These are phyloP conservation scores for Cytidiella melzeri DNA, from an alignment of 768 basidiomycete genomes.

Conservation along the genomic window DNA sequence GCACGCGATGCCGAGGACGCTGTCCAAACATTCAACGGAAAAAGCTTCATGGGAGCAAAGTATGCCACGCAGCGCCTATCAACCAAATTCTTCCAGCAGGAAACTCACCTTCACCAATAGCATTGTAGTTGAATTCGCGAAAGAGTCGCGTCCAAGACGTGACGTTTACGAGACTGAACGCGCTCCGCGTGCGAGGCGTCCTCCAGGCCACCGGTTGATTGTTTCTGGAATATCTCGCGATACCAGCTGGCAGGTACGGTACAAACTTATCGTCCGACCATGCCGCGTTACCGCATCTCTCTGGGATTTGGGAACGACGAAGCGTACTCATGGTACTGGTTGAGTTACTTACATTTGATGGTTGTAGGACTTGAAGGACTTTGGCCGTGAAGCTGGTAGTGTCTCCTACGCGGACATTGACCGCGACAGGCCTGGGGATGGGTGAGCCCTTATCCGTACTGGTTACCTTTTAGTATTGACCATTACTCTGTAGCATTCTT, in stretches of 20 bases:
- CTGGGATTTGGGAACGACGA: too few relatives aligned
- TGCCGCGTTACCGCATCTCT: too few relatives aligned
- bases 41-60: conserved; percentile 85
- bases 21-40: conserved; percentile 79
- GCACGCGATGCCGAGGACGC: conserved; percentile 95
- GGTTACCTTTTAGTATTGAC: background rate
- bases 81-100: background rate
- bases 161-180: conserved; percentile 66
- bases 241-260: conserved; percentile 97
- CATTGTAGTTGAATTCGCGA: conserved; percentile 94
- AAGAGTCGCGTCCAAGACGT: conserved; percentile 82
- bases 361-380: conserved; percentile 93
- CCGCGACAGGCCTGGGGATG: conserved; percentile 77
- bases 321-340: background rate
- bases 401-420: conserved; percentile 96
- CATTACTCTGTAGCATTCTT: conserved; percentile 62
- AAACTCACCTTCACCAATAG: conserved; percentile 33
- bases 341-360: conserved; percentile 19
- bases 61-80: conserved; percentile 28
- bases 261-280: too few relatives aligned
- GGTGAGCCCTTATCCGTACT: conserved; percentile 44
- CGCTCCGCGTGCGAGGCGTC: conserved; percentile 64
- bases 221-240: conserved; percentile 89
- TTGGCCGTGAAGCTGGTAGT: conserved; percentile 88
- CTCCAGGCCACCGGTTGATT: conserved; percentile 75